Evolutionary conservation across 192 early-diverging fungal species (phyloP).

Genomic region (Podila horticola): DNA sequence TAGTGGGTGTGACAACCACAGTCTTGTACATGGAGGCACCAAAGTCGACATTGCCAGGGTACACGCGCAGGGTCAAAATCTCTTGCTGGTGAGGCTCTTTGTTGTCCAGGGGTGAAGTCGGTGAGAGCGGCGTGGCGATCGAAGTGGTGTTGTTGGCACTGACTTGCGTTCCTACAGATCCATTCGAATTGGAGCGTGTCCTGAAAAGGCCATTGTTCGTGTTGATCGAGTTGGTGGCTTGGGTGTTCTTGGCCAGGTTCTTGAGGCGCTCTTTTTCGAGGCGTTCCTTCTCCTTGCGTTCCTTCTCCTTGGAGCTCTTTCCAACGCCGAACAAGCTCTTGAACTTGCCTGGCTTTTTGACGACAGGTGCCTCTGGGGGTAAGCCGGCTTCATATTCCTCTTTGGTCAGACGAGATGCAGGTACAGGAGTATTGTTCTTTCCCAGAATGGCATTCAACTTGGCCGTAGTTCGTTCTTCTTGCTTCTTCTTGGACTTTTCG

Average conservation of each 20-base stretch:
- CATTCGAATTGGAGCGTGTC: conserved; percentile 46
- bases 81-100: conserved; percentile 37
- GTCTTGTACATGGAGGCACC: conserved; percentile 64
- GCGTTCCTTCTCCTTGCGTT: conserved; percentile 50
- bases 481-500: conserved; percentile 13
- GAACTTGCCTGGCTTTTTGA: conserved; percentile 51
- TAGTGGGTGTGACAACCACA: conserved; percentile 57
- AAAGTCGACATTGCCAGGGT: conserved; percentile 66
- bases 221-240: not conserved
- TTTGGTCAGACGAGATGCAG: conserved; percentile 15
- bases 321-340: conserved; percentile 51
- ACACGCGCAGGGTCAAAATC: conserved; percentile 59
- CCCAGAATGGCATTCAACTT: conserved; percentile 36
- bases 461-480: conserved; percentile 11
- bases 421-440: conserved; percentile 5
- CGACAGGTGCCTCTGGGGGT: conserved; percentile 11
- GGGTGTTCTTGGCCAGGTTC: conserved; percentile 18
- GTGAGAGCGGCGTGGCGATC: conserved; percentile 1
- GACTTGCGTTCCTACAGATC: conserved; percentile 25
- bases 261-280: conserved; percentile 31
- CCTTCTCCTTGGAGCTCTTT: conserved; percentile 51
- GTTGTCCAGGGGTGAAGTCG: conserved; percentile 19
- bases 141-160: not conserved
- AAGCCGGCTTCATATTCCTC: conserved; percentile 29
- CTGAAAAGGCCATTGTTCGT: conserved; percentile 30